These are phyloP conservation scores for Heterobasidion parviporum DNA, from an alignment of 1,284 basidiomycete species.

Conservation along the genomic window DNA sequence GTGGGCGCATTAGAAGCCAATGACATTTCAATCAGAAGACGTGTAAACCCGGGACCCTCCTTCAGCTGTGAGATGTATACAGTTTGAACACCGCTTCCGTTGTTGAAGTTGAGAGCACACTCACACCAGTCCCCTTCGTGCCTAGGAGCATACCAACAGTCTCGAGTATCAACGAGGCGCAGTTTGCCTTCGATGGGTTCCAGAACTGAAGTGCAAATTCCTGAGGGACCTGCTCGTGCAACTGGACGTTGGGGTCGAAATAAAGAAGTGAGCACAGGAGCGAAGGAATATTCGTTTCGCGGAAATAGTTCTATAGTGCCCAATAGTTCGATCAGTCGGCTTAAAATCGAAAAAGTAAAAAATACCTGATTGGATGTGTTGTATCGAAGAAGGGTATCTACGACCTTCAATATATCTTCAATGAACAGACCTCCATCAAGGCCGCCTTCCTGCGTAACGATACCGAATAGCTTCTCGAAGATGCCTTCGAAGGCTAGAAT, in stretches of 20 bases:
- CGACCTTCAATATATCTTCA: slow-evolving; percentile 79
- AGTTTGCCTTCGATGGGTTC: slow-evolving; percentile 84
- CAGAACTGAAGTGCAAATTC: slow-evolving; percentile 95
- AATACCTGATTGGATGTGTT: slow-evolving; percentile 92
- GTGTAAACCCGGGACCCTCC: slow-evolving; percentile 61
- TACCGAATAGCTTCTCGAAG: slow-evolving; percentile 93
- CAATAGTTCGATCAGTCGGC: slow-evolving; percentile 1
- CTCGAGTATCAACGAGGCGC: slow-evolving; percentile 71
- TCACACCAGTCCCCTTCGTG: slow-evolving; percentile 63
- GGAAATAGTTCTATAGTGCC: slow-evolving; percentile 81
- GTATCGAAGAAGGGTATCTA: slow-evolving; percentile 82
- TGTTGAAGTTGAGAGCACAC: slow-evolving; percentile 15
- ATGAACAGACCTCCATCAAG: slow-evolving; percentile 87
- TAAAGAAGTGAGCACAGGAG: slow-evolving; percentile 78
- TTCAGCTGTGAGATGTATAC: slow-evolving; percentile 30
- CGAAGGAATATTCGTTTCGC: slow-evolving; percentile 83
- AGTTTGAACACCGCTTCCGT: neutral
- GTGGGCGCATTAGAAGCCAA: slow-evolving; percentile 91
- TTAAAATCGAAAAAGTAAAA: slow-evolving; percentile 3
- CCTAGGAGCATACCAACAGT: slow-evolving; percentile 73
- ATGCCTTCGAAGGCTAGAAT: slow-evolving; percentile 95
- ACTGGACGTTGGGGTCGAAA: slow-evolving; percentile 87
- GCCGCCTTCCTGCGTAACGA: slow-evolving; percentile 83
- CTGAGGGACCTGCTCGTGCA: slow-evolving; percentile 71
- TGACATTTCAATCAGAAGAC: slow-evolving; percentile 82